Base-by-base conservation (phyloP, 805 yeast species). In the Wickerhamomyces strasburgensis region DNA sequence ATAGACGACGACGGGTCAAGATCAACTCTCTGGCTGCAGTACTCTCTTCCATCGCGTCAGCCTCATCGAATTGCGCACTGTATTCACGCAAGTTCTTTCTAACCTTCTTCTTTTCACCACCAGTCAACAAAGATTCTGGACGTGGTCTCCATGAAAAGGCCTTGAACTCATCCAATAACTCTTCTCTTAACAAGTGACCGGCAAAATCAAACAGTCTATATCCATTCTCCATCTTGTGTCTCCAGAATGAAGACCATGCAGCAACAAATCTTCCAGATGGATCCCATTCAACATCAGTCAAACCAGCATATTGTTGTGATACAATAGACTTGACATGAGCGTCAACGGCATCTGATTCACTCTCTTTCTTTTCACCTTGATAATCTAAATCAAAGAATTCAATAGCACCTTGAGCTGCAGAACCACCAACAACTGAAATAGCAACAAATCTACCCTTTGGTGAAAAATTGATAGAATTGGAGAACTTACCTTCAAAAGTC, bases 81-180 rank as follows among this genome's bases (percentile, higher is more conserved):
- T 84, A 86, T 64, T 85, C 90, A 60, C 81, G 78, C 69, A 90
- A 67, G 68, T 83, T 83, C 83, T 85, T 84, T 70, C 86, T 77
- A 46, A 93, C 87, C 73, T 81, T 83, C 82, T 87, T 86, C 70
- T 78, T 78, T 61, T 86, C 94, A 48, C 78, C 82, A 52, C 80
- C 78, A 43, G 80, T 69, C 57, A 93, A 75, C 47, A 80, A 63
- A 2, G 88, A 72, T 14, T 75, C 76, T 35, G 98, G 98, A 68
- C 98, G 81, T 55, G 98, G 98, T 72, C 99, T 84, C 99, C 99
- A 93, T 44, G 77, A 70, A 55, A 90, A 85, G 44, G 84, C 89
- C 65, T 80, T 84, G 75, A 93, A 87, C 38, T 80, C 84, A 52
- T 85, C 93, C 43, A 85, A 62, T 17, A 73, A 62, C 56, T 89